These are phyloP conservation scores for Tolypocladium capitatum DNA, from an alignment of 2,329 filamentous ascomycete genomes.

Conservation along the genomic window DNA sequence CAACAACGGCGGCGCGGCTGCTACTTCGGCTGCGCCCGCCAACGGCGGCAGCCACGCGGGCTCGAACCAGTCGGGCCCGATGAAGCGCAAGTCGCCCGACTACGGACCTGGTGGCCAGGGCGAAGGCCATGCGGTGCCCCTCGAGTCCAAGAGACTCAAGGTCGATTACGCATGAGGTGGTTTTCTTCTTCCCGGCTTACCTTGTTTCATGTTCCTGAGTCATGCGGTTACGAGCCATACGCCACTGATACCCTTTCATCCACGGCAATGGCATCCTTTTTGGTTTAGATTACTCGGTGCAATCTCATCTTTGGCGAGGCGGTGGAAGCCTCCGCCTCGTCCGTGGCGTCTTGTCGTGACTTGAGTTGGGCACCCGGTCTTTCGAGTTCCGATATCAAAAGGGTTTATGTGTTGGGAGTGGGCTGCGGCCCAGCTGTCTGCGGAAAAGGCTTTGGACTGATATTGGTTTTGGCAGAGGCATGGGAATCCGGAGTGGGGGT, in stretches of 20 bases:
- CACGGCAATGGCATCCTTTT: neutral
- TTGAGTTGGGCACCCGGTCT: neutral
- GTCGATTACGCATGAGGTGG: slow-evolving; percentile 25
- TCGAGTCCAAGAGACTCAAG: slow-evolving; percentile 40
- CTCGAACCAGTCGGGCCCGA: slow-evolving; percentile 6
- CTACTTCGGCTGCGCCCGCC: slow-evolving; percentile 4
- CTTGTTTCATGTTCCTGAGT: neutral
- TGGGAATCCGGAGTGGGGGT: too few species aligned
- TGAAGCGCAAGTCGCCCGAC: slow-evolving; percentile 47
- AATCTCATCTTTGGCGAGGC: neutral
- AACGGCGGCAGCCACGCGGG: slow-evolving; percentile 6
- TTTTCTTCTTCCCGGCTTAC: neutral
- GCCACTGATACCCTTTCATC: slow-evolving; percentile 6
- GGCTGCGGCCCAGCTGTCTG: neutral
- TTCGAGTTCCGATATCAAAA: neutral
- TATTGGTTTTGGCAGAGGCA: neutral
- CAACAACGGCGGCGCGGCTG: slow-evolving; percentile 9
- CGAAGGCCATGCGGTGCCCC: slow-evolving; percentile 27
- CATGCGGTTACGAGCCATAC: neutral
- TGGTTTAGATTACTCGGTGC: neutral
- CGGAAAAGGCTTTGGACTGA: neutral
- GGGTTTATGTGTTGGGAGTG: neutral
- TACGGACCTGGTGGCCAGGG: slow-evolving; percentile 24
- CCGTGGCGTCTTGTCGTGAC: neutral
- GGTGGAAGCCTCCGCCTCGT: neutral